Evolutionary conservation across 1,139 yeast species (phyloP), one percentile per base, ranked within the genome.

Genomic region (Diutina rugosa): DNA sequence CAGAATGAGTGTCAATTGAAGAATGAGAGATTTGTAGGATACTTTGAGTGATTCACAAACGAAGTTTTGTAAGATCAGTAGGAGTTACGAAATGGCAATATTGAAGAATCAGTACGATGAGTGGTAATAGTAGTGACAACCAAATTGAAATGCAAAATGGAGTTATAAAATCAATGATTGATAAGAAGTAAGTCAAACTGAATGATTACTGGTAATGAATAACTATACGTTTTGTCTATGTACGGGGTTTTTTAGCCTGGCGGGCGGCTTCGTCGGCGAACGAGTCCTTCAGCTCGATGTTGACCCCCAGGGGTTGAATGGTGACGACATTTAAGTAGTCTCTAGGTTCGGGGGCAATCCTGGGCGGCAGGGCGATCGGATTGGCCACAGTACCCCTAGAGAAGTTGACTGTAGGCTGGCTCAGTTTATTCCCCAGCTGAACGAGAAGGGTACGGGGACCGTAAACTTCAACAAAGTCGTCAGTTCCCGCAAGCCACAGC

Each of bases 381-480:
- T 49, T 30, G 3, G 32, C 53, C 35, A n/a, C 32, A n/a, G 45
- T 30, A 14, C 53, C 53, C 29, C 21, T 30, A 18, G 53, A n/a
- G 18, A 49, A 49, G 16, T 32, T 38, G 16, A 49, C 29, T 9
- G 32, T 30, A 14, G 53, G 53, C 16, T 14, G 35, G 8, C 29
- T 30, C 16, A 32, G 21, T 3, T 6, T 6, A 14, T 30, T 38
- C 10, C 53, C 44, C 41, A 32, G 44, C 61, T 81, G 85, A 12
- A 83, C 63, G 53, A 83, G 65, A 6, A 83, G 61, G 48, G 74
- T 77, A 57, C 87, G 73, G 16, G 87, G 87, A 0, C 88, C 88
- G 8, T 72, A 63, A 4, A 83, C 69, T 51, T 72, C 75, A 44
- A 82, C 72, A 60, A 78, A 81, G 21, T 73, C 71, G 35, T 67